Evolutionary conservation across 495 filamentous ascomycete genomes (phyloP), one percentile per base, ranked within the genome.

Genomic region (Aspergillus campestris): DNA sequence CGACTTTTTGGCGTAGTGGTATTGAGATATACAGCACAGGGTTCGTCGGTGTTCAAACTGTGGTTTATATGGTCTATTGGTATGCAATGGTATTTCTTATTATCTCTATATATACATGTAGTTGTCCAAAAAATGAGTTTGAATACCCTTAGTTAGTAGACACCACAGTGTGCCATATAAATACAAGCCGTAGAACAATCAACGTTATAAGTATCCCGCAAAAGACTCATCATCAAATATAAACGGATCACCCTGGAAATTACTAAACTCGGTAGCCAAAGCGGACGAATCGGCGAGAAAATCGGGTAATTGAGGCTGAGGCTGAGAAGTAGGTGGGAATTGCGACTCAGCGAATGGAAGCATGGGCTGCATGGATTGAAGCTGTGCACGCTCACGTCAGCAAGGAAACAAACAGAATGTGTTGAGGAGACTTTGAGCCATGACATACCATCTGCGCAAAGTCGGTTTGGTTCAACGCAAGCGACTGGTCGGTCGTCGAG

Each of bases 231-330:
- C 53, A 27, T 55, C 55, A 38, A 59, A 56, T 3, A 49, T 11
- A 30, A 59, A 62, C 8, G 51, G 42, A 36, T 61, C 53, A 7
- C 33, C 38, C n/a, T 52, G 46, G 29, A 61, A 57, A 31, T 52
- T 45, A 14, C 44, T 47, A 27, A 59, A 59, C 13, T 59, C 56
- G 0, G 40, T 31, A 8, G 56, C 51, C n/a, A 49, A 36, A 10
- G 27, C 34, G 6, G 53, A 49, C 7, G 53, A 53, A n/a, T 52
- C 44, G 10, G 47, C 24, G 31, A 52, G 14, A n/a, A 51, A 37
- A 5, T 50, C 51, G 3, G 46, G 38, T 24, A 55, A 32, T 27
- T 40, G 52, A 32, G 34, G 18, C 7, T 40, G 52, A 32, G 34
- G 18, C 7, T 37, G 31, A 14, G 43, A 14, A 3, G 48, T 8